Evolutionary conservation across 148 eudicot species (phyloP).

Genomic region (Camellia sinensis): DNA sequence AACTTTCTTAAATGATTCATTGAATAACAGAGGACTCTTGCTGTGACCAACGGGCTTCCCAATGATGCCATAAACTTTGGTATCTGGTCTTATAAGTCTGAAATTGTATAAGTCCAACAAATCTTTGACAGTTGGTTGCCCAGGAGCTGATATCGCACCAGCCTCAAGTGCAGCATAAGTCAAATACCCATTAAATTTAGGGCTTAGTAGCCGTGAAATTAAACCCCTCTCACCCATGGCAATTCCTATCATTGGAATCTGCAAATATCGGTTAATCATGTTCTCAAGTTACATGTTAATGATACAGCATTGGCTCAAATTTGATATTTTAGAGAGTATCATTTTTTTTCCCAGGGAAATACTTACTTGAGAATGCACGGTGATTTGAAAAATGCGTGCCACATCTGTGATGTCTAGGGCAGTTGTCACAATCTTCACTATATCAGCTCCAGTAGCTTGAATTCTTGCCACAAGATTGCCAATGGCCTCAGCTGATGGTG

Average conservation of each 20-base stretch:
- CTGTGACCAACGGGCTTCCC: constrained; percentile 90
- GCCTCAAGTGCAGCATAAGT: constrained; percentile 69
- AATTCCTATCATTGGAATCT: constrained; percentile 80
- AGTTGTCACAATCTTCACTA: constrained; percentile 82
- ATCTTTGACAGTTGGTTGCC: constrained; percentile 68
- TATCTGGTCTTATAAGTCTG: constrained; percentile 59
- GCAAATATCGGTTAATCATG: constrained; percentile 13
- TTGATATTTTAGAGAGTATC: too few relatives aligned
- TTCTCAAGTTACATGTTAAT: not conserved
- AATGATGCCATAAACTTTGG: constrained; percentile 71
- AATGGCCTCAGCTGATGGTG: constrained; percentile 70
- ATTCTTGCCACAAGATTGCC: constrained; percentile 70
- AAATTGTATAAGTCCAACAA: constrained; percentile 66
- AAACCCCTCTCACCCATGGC: constrained; percentile 84
- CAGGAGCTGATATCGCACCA: constrained; percentile 75
- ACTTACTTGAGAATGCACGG: constrained; percentile 70
- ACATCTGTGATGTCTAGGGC: constrained; percentile 71
- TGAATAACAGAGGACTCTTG: constrained; percentile 69
- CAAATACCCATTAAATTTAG: constrained; percentile 77
- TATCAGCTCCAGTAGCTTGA: constrained; percentile 87
- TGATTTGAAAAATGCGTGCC: constrained; percentile 70
- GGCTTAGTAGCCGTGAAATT: constrained; percentile 69
- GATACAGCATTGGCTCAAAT: not conserved
- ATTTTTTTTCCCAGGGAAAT: not conserved
- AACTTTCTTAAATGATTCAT: constrained; percentile 54